Conservation (phyloP, 2,329 filamentous ascomycete species). For the Pleoardoris graminearum region DNA sequence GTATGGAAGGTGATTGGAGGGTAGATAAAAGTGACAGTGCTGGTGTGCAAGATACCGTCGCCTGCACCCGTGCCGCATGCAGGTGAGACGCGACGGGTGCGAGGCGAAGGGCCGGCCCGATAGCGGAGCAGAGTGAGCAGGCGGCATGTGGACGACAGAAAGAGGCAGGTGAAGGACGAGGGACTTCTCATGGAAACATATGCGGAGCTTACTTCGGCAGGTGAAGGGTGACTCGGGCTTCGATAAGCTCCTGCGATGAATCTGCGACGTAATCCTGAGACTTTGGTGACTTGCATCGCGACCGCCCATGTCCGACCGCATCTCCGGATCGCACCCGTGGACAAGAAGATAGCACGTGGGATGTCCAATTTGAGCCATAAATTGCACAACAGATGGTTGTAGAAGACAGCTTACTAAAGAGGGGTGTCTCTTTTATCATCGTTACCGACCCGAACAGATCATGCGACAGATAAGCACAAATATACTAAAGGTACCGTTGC, state of each 20-base stretch:
- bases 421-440: too few relatives aligned
- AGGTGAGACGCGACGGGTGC: background rate
- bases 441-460: too few relatives aligned
- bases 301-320: constrained; percentile 2
- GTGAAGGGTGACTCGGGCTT: background rate
- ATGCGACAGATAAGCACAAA: too few relatives aligned
- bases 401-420: background rate
- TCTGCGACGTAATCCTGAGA: too few relatives aligned
- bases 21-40: background rate
- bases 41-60: constrained; percentile 1
- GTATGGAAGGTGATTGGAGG: constrained; percentile 1
- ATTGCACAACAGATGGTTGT: constrained; percentile 4
- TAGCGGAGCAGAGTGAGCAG: constrained; percentile 2
- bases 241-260: background rate
- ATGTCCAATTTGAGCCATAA: background rate
- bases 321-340: background rate
- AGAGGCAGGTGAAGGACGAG: background rate
- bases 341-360: background rate
- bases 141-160: background rate
- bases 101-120: background rate
- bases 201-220: background rate
- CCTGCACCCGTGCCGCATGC: constrained; percentile 1
- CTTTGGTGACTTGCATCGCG: background rate
- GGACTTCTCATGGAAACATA: background rate
- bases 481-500: background rate